Evolutionary conservation across 2,329 filamentous ascomycete genomes (phyloP).

Genomic region (Pyrenochaeta sp.): DNA sequence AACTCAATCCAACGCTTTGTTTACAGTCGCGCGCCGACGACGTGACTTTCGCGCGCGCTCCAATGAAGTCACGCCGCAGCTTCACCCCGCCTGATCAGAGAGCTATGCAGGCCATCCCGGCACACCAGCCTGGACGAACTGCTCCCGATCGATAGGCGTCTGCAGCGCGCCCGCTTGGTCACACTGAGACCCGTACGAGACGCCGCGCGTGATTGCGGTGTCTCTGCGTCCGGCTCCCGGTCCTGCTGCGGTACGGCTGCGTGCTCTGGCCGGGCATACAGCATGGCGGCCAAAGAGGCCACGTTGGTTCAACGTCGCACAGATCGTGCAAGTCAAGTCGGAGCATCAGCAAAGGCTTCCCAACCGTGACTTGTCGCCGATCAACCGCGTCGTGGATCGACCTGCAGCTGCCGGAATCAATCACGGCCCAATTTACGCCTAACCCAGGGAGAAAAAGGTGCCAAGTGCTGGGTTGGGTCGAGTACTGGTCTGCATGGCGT

Average conservation of each 20-base stretch:
- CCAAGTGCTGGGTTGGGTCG: constrained; percentile 1
- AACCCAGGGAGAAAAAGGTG: constrained; percentile 1
- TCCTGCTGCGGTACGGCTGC: neutral
- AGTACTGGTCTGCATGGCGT: neutral
- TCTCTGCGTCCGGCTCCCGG: neutral
- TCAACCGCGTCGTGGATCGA: constrained; percentile 8
- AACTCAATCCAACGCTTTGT: neutral
- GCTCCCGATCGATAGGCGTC: neutral
- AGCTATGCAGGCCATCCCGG: neutral
- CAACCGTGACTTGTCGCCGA: neutral
- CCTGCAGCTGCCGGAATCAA: constrained; percentile 9
- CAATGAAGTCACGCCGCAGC: constrained; percentile 4
- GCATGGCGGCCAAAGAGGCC: neutral
- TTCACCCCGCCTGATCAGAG: neutral
- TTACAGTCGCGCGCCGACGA: neutral
- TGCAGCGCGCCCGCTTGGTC: constrained; percentile 4
- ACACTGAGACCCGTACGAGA: constrained; percentile 13
- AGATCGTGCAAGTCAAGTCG: constrained; percentile 4
- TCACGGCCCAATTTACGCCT: constrained; percentile 11
- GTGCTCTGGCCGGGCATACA: neutral
- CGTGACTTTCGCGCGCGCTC: constrained; percentile 5
- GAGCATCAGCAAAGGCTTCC: neutral
- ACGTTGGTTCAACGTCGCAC: constrained; percentile 3
- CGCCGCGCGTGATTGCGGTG: constrained; percentile 3
- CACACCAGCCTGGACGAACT: neutral